A percentile compares a stretch with the other conserved stretches of the same genome.
Conservation (phyloP, 345 rosid species). For the Citrus glauca region DNA sequence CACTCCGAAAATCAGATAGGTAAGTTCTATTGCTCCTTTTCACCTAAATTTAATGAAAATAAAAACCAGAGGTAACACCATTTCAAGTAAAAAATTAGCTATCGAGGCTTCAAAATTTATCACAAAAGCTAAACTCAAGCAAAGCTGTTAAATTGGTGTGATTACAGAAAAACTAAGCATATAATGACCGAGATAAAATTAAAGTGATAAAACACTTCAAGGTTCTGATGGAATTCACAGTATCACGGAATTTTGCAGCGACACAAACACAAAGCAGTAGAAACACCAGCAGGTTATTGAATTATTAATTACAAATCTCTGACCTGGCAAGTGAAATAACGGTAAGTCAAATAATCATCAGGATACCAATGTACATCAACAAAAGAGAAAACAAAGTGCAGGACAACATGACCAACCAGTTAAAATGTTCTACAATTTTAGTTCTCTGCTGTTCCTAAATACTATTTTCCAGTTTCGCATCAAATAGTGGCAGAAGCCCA, state of each 20-base stretch:
- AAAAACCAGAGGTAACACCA: not conserved
- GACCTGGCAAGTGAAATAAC: not conserved
- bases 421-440: not conserved
- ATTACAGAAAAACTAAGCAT: not conserved
- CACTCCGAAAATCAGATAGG: conserved; percentile 38
- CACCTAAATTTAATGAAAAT: conserved; percentile 33
- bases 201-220: not conserved
- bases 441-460: not conserved
- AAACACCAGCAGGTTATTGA: not conserved
- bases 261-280: not conserved
- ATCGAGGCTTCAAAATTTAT: conserved; percentile 1
- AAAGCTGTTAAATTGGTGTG: not conserved
- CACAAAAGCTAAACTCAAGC: not conserved
- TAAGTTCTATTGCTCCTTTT: conserved; percentile 61
- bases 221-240: not conserved
- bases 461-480: not conserved
- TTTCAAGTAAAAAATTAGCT: conserved; percentile 7
- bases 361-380: not conserved
- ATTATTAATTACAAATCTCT: not conserved
- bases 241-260: not conserved
- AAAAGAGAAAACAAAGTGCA: not conserved
- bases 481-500: too few relatives aligned
- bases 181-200: not conserved
- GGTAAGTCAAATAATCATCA: not conserved
- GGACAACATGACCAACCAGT: not conserved